phyloP scores from a whole-genome alignment of 306 rosid species.

The Purshia tridentata region DNA sequence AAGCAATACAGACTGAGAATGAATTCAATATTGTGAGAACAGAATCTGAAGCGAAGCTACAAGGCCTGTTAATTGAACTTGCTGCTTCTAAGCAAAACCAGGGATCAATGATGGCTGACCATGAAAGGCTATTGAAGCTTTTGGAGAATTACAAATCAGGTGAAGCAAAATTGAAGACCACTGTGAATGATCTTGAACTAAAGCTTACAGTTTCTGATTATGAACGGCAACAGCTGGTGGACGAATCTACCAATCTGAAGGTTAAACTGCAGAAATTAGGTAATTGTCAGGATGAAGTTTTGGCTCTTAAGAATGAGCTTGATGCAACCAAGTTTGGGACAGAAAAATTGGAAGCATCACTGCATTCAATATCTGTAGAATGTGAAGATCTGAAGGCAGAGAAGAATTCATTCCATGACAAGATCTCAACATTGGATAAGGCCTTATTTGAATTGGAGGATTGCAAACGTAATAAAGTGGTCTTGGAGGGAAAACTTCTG shows the following conservation, averaged over 20 bases:
- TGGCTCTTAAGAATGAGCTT: conserved; percentile 25
- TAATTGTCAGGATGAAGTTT: conserved; percentile 26
- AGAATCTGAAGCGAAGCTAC: conserved; percentile 32
- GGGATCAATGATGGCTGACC: conserved; percentile 24
- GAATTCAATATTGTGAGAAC: conserved; percentile 29
- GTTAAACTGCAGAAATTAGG: conserved; percentile 24
- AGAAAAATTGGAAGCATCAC: conserved; percentile 22
- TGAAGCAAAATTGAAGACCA: conserved; percentile 34
- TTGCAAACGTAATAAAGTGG: conserved; percentile 22
- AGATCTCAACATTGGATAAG: conserved; percentile 27
- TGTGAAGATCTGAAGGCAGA: conserved; percentile 37
- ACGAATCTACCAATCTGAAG: conserved; percentile 30
- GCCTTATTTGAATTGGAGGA: conserved; percentile 36
- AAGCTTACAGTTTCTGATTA: conserved; percentile 37
- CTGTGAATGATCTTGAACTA: conserved; percentile 35
- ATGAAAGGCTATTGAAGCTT: conserved; percentile 31
- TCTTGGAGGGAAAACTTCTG: conserved; percentile 35
- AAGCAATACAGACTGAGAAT: conserved; percentile 17
- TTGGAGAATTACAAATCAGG: conserved; percentile 35
- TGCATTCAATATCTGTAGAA: conserved; percentile 26
- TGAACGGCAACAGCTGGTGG: conserved; percentile 33
- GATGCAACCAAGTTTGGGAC: conserved; percentile 30
- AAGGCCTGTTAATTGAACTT: conserved; percentile 28
- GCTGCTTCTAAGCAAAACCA: conserved; percentile 27
- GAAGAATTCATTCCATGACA: conserved; percentile 27